These are phyloP conservation scores for Peribolospora kevripleyi DNA, from an alignment of 768 basidiomycete genomes.

Conservation along the genomic window DNA sequence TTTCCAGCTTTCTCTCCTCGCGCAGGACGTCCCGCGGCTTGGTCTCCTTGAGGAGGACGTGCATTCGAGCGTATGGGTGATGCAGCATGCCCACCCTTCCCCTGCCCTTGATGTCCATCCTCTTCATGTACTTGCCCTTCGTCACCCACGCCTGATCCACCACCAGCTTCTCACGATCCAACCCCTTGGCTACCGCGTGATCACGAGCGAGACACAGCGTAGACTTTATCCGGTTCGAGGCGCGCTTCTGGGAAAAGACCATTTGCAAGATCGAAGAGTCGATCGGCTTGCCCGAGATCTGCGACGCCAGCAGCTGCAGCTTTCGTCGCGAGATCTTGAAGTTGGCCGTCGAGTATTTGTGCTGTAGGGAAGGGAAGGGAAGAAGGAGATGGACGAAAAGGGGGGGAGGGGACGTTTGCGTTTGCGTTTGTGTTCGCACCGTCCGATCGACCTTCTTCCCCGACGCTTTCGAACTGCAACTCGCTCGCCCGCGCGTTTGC, in stretches of 20 bases:
- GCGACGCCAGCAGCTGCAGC: slow-evolving; percentile 57
- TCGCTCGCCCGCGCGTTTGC: too few relatives aligned
- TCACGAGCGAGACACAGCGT: slow-evolving; percentile 69
- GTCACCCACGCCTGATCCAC: slow-evolving; percentile 86
- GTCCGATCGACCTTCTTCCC: slow-evolving; percentile 14
- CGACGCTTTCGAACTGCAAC: background rate
- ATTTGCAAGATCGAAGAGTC: slow-evolving; percentile 91
- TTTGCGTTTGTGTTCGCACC: slow-evolving; percentile 26
- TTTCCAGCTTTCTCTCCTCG: too few relatives aligned
- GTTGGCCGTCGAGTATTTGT: slow-evolving; percentile 73
- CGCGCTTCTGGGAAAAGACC: slow-evolving; percentile 83
- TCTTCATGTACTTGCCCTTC: slow-evolving; percentile 45
- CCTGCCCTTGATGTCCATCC: slow-evolving; percentile 60
- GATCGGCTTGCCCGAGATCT: slow-evolving; percentile 73
- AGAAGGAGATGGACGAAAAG: background rate
- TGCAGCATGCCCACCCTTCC: slow-evolving; percentile 52
- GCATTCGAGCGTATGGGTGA: slow-evolving; percentile 49
- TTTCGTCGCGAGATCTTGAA: slow-evolving; percentile 81
- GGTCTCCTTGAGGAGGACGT: slow-evolving; percentile 56
- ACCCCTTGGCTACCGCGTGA: slow-evolving; percentile 57
- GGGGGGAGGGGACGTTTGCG: slow-evolving; percentile 17
- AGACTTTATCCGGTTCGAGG: slow-evolving; percentile 58
- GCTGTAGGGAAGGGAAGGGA: slow-evolving; percentile 26
- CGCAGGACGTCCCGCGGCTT: slow-evolving; percentile 26
- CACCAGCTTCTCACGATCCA: slow-evolving; percentile 45